Evolutionary conservation across 2,329 filamentous ascomycete genomes (phyloP).

Genomic region (Neurospora crassa): DNA sequence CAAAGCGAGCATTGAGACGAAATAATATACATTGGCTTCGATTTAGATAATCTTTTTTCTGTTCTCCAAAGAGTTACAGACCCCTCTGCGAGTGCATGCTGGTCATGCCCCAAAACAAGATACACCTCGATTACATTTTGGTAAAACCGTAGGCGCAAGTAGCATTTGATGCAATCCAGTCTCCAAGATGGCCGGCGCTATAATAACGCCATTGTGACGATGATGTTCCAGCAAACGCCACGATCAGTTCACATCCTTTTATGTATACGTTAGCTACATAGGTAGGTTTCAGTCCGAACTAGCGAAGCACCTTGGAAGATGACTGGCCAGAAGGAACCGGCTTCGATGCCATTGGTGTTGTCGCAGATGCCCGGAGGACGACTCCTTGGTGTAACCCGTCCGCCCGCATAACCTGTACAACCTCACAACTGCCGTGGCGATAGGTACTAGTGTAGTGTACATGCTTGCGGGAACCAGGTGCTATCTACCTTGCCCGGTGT

Average conservation of each 20-base stretch:
- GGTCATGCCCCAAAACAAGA: not conserved
- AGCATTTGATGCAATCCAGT: not conserved
- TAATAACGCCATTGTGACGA: not conserved
- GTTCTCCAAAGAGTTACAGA: no score
- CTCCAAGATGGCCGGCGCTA: not conserved
- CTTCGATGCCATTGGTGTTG: not conserved
- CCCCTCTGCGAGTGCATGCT: not conserved
- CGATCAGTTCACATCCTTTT: not conserved
- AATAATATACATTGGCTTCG: not conserved
- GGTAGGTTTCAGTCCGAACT: not conserved
- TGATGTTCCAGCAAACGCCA: not conserved
- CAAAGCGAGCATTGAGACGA: not conserved
- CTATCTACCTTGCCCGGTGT: not conserved
- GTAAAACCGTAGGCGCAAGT: not conserved
- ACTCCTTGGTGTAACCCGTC: not conserved
- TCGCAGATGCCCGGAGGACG: not conserved
- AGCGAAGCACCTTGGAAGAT: not conserved
- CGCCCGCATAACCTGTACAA: not conserved
- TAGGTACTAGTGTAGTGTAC: not conserved
- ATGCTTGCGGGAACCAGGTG: not conserved
- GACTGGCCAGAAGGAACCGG: not conserved
- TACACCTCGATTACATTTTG: not conserved
- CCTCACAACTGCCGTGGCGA: not conserved
- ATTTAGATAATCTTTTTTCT: not conserved
- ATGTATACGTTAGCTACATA: not conserved